A percentile compares a stretch with the other conserved stretches of the same genome.
Evolutionary conservation across 352 stramenopile genomes (phyloP).

Genomic region (Globisporangium cystogenes): DNA sequence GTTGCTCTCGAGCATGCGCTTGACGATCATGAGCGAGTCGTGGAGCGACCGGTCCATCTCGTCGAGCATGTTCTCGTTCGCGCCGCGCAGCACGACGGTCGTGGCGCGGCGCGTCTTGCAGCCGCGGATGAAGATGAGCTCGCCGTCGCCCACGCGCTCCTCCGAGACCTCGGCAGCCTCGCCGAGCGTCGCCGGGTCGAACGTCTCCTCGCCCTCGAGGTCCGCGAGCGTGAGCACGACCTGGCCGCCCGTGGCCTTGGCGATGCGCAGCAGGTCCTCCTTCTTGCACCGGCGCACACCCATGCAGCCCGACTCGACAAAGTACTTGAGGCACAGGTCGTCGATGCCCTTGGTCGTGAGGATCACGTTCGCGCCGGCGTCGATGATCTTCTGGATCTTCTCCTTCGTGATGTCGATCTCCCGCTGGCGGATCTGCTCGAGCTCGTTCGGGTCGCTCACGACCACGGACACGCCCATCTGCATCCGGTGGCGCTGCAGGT

Average conservation of each 20-base stretch:
- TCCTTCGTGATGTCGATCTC: slow-evolving; percentile 99
- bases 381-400: slow-evolving; percentile 99
- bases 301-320: slow-evolving; percentile 98
- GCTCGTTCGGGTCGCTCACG: slow-evolving; percentile 91
- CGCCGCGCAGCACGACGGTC: slow-evolving; percentile 97
- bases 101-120: slow-evolving; percentile 92
- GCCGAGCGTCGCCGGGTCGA: slow-evolving; percentile 93
- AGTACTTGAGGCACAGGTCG: slow-evolving; percentile 99
- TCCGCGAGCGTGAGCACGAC: slow-evolving; percentile 98
- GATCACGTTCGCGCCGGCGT: slow-evolving; percentile 97
- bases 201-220: slow-evolving; percentile 98
- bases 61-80: slow-evolving; percentile 99
- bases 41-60: slow-evolving; percentile 99
- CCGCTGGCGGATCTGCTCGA: slow-evolving; percentile 97
- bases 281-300: slow-evolving; percentile 96
- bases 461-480: slow-evolving; percentile 94
- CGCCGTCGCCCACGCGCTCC: slow-evolving; percentile 97
- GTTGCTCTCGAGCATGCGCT: slow-evolving; percentile 99
- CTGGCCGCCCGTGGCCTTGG: slow-evolving; percentile 96
- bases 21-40: slow-evolving; percentile 99
- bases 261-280: slow-evolving; percentile 97
- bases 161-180: slow-evolving; percentile 92
- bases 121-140: slow-evolving; percentile 99
- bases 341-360: slow-evolving; percentile 99
- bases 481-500: slow-evolving; percentile 98